Percentiles rank a stretch among this genome's conserved stretches.
phyloP scores from a whole-genome alignment of 352 stramenopile genomes.

The Saprolegnia diclina region DNA sequence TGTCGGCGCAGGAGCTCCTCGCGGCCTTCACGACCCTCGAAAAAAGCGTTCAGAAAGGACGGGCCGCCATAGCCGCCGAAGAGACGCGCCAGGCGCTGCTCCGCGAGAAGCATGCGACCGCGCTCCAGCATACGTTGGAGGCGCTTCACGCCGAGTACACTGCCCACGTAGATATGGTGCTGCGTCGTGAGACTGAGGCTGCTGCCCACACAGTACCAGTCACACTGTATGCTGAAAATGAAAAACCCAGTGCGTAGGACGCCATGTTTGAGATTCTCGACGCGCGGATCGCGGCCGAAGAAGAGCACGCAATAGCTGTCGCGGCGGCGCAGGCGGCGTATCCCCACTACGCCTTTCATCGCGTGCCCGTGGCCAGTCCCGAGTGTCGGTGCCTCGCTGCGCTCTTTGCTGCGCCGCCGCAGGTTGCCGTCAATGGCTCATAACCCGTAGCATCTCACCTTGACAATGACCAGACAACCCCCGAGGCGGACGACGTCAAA shows the following conservation, averaged over 20 bases:
- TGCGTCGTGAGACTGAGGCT: slow-evolving; percentile 28
- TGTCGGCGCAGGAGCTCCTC: slow-evolving; percentile 41
- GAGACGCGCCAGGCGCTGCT: slow-evolving; percentile 41
- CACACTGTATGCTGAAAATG: no score
- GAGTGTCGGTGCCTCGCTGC: slow-evolving; percentile 46
- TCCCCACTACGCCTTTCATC: slow-evolving; percentile 41
- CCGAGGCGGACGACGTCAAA: slow-evolving; percentile 5
- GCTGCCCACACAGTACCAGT: neutral
- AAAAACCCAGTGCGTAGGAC: no score
- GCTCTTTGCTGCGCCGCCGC: slow-evolving; percentile 28
- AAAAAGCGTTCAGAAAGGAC: slow-evolving; percentile 36
- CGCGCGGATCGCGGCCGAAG: slow-evolving; percentile 41
- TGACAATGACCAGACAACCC: neutral
- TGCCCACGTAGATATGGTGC: slow-evolving; percentile 27
- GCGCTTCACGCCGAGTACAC: slow-evolving; percentile 34
- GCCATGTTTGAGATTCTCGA: slow-evolving; percentile 41
- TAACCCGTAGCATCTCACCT: no score
- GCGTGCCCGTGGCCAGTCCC: slow-evolving; percentile 38
- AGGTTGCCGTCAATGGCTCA: neutral
- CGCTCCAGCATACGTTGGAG: slow-evolving; percentile 38
- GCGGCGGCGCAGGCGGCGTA: slow-evolving; percentile 37
- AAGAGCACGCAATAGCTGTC: slow-evolving; percentile 36
- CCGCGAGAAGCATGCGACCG: slow-evolving; percentile 35
- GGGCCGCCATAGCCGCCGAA: slow-evolving; percentile 43
- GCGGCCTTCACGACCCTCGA: slow-evolving; percentile 56